phyloP scores from a whole-genome alignment of 495 filamentous ascomycete genomes.

The Talaromyces proteolyticus region DNA sequence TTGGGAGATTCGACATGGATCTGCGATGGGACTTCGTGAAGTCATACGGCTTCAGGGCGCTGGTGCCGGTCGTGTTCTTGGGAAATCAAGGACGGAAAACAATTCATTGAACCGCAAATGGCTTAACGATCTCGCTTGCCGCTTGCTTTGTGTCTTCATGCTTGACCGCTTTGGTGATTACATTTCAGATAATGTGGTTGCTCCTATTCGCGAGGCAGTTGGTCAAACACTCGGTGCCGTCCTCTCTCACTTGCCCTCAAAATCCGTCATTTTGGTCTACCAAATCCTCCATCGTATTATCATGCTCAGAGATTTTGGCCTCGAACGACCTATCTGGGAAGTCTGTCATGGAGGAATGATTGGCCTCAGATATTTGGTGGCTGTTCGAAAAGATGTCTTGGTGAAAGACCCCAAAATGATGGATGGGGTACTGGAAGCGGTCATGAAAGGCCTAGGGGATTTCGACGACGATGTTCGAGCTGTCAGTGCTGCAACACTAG shows the following conservation, averaged over 20 bases:
- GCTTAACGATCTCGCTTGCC: slow-evolving; percentile 90
- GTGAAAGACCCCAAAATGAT: slow-evolving; percentile 76
- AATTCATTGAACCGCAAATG: slow-evolving; percentile 71
- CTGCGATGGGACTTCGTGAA: slow-evolving; percentile 91
- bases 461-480: slow-evolving; percentile 93
- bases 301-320: slow-evolving; percentile 75
- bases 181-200: slow-evolving; percentile 93
- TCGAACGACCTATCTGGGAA: slow-evolving; percentile 75
- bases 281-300: slow-evolving; percentile 78
- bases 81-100: slow-evolving; percentile 68
- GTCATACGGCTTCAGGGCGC: slow-evolving; percentile 85
- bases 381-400: slow-evolving; percentile 86
- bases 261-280: slow-evolving; percentile 76
- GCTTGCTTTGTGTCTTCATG: slow-evolving; percentile 91
- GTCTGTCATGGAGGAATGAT: slow-evolving; percentile 98
- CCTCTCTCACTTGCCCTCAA: slow-evolving; percentile 67
- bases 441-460: slow-evolving; percentile 92
- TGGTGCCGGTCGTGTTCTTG: slow-evolving; percentile 76
- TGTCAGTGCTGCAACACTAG: slow-evolving; percentile 92
- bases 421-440: slow-evolving; percentile 84
- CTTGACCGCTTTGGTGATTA: slow-evolving; percentile 97
- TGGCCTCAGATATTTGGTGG: slow-evolving; percentile 87
- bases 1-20: slow-evolving; percentile 97
- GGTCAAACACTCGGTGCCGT: slow-evolving; percentile 93
- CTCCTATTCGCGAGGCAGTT: slow-evolving; percentile 91